These are phyloP conservation scores for Blastobotrys raffinosifermentans DNA, from an alignment of 1,139 yeast species.

Conservation along the genomic window DNA sequence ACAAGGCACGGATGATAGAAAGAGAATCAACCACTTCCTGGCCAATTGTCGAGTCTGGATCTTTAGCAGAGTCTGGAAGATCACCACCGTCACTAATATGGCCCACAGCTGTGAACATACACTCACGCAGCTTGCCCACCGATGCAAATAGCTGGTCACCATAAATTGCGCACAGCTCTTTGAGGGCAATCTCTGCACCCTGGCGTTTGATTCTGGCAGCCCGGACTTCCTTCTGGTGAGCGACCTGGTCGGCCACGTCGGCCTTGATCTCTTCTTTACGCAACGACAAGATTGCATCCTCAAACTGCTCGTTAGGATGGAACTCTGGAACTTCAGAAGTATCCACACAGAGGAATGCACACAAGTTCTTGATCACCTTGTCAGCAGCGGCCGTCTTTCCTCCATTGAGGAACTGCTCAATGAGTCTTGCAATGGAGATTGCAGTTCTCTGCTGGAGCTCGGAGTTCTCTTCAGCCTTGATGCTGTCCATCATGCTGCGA, in stretches of 20 bases:
- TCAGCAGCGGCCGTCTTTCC: slow-evolving; percentile 73
- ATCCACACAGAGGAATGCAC: slow-evolving; percentile 93
- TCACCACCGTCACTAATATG: slow-evolving; percentile 28
- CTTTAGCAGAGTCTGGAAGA: slow-evolving; percentile 35
- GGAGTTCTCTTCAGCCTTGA: slow-evolving; percentile 66
- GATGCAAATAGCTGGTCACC: slow-evolving; percentile 49
- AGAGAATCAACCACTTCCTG: slow-evolving; percentile 83
- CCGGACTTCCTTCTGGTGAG: slow-evolving; percentile 57
- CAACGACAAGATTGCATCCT: slow-evolving; percentile 62
- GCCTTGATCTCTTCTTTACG: slow-evolving; percentile 71
- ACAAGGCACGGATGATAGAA: slow-evolving; percentile 71
- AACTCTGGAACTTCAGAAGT: slow-evolving; percentile 95
- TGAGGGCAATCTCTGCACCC: slow-evolving; percentile 74
- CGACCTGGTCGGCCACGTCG: slow-evolving; percentile 61
- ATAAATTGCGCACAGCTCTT: slow-evolving; percentile 43
- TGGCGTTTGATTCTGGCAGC: slow-evolving; percentile 75
- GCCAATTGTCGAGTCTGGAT: slow-evolving; percentile 50
- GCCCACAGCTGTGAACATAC: slow-evolving; percentile 63
- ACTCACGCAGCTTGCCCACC: slow-evolving; percentile 61
- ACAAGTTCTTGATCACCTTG: slow-evolving; percentile 80
- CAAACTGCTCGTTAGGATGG: slow-evolving; percentile 54
- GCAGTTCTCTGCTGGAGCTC: slow-evolving; percentile 71
- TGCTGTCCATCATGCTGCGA: slow-evolving; percentile 86
- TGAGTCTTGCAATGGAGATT: slow-evolving; percentile 56
- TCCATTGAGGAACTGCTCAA: slow-evolving; percentile 48